Percentiles rank a stretch among this genome's conserved stretches.
phyloP scores from a whole-genome alignment of 1,284 basidiomycete species.

The Naganishia albida region DNA sequence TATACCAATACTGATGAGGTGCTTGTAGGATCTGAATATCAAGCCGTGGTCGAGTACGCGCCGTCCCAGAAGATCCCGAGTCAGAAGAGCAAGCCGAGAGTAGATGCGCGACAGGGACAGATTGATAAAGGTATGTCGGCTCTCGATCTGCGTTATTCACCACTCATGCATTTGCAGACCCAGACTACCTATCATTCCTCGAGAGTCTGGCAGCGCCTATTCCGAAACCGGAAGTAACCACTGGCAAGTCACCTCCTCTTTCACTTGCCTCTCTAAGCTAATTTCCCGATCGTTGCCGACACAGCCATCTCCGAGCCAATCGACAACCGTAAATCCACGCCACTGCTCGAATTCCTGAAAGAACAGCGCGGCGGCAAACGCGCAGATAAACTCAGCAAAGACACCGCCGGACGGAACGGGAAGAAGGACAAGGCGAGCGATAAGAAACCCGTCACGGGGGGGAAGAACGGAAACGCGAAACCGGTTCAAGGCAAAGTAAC shows the following conservation, averaged over 20 bases:
- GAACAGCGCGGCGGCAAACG: conserved; percentile 71
- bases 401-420: conserved; percentile 31
- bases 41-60: conserved; percentile 89
- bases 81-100: conserved; percentile 42
- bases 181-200: conserved; percentile 78
- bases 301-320: conserved; percentile 64
- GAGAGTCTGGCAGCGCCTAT: conserved; percentile 57
- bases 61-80: conserved; percentile 81
- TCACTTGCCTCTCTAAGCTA: not conserved
- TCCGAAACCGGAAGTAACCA: conserved; percentile 37
- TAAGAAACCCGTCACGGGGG: conserved; percentile 26
- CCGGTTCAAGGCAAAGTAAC: conserved; percentile 30
- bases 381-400: conserved; percentile 41
- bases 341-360: conserved; percentile 79
- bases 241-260: not conserved
- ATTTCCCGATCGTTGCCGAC: conserved; percentile 48
- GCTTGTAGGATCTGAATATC: conserved; percentile 60
- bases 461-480: conserved; percentile 23
- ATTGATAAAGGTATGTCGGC: conserved; percentile 47
- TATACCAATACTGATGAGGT: not conserved
- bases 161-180: conserved; percentile 59
- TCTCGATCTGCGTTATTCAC: not conserved
- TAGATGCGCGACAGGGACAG: conserved; percentile 49
- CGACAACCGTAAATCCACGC: conserved; percentile 73
- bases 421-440: conserved; percentile 31